Evolutionary conservation across 1,284 basidiomycete genomes (phyloP), one percentile per base, ranked within the genome.

Genomic region (Bjerkandera adusta): DNA sequence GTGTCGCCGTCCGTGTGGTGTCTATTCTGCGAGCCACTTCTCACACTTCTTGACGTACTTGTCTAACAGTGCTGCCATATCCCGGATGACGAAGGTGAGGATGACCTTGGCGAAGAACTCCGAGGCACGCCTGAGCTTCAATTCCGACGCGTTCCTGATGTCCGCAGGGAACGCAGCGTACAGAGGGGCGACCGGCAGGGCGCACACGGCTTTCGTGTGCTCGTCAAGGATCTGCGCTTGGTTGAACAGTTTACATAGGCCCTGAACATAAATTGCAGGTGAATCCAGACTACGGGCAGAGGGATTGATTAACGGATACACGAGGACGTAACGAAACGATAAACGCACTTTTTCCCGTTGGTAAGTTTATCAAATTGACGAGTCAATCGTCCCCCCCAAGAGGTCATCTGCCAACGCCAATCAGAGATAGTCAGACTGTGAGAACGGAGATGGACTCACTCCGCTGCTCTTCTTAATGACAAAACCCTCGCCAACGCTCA

Each of bases 91-190:
- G 66, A 97, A 97, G 7, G 90, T 90, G 46, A 97, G 74, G 36
- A 99, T 79, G 46, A 97, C 92, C 34, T 78, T 86, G 5, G 87
- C 87, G 55, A 97, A 92, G 66, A 98, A 98, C 58, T 97, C 92
- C 13, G 91, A 92, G 5, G 82, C 76, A 48, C 87, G 81, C 57
- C 78, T 83, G 45, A 98, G 75, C 59, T 85, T 86, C 52, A 75
- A 69, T 61, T 96, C 91, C 45, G 92, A 77, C 10, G 77, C 75
- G 26, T 63, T 58, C 48, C 84, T 83, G 47, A 86, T 62, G 48
- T 88, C 81, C 27, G 67, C 47, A 5, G 88, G 77, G 51, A 96
- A 79, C 8, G 79, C 76, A 24, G 77, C 75, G 62, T 95, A 95
- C 37, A 80, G 73, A 44, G 75, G 79, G n/a, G 81, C 83, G 36